These are phyloP conservation scores for Corynespora cassiicola DNA, from an alignment of 2,329 filamentous ascomycete species.

Conservation along the genomic window DNA sequence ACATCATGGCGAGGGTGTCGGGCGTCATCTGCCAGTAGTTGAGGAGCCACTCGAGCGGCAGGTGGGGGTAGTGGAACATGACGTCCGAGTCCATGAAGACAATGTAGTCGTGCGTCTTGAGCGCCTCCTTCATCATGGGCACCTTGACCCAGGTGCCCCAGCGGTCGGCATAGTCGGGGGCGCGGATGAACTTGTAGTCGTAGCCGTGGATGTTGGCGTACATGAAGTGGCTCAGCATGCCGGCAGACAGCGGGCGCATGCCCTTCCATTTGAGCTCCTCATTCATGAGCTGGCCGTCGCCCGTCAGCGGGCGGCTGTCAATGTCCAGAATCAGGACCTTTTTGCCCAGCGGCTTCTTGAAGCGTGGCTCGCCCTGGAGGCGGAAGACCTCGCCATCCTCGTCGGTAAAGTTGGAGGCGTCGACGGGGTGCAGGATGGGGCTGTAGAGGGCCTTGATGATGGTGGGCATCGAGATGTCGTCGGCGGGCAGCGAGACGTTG, in stretches of 20 bases:
- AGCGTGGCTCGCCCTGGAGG: constrained; percentile 37
- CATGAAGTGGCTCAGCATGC: constrained; percentile 48
- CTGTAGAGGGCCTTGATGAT: constrained; percentile 46
- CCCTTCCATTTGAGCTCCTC: constrained; percentile 44
- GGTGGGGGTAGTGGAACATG: constrained; percentile 54
- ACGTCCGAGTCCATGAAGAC: constrained; percentile 60
- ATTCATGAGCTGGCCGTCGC: constrained; percentile 44
- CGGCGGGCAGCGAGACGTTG: constrained; percentile 30
- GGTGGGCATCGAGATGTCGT: constrained; percentile 42
- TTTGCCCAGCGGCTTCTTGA: constrained; percentile 44
- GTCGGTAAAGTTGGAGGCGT: constrained; percentile 45
- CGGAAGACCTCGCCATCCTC: constrained; percentile 43
- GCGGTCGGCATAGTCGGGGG: constrained; percentile 49
- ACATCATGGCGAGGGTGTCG: constrained; percentile 55
- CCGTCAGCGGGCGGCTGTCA: constrained; percentile 43
- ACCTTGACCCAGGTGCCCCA: constrained; percentile 59
- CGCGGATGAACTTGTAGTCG: constrained; percentile 56
- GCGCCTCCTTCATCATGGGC: constrained; percentile 51
- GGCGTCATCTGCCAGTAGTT: constrained; percentile 57
- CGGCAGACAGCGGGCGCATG: constrained; percentile 44
- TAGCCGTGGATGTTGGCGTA: constrained; percentile 56
- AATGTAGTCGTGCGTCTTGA: constrained; percentile 50
- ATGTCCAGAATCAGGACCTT: constrained; percentile 46
- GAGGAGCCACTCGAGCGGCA: constrained; percentile 59
- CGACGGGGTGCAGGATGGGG: constrained; percentile 43